Base-by-base conservation (phyloP, 2,329 filamentous ascomycete genomes). In the Mollisiaceae sp. region DNA sequence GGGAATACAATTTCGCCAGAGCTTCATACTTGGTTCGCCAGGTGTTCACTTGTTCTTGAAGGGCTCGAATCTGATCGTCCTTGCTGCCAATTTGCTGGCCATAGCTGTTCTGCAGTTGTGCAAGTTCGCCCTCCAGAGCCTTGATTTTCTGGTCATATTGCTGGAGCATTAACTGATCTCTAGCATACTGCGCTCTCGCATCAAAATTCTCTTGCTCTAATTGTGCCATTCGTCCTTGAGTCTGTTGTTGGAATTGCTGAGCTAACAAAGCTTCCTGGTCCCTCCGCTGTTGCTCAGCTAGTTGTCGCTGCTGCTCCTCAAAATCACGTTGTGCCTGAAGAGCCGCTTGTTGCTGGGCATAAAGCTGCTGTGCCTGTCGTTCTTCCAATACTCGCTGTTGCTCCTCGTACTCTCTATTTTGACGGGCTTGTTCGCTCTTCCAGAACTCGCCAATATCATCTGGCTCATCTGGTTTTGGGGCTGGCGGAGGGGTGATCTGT, bases 1-100 rank as follows among this genome's bases (percentile, higher is more conserved):
- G 95, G 8, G 94, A 97, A 80, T 99, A 99, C 15, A 99, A 85
- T 81, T 98, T 99, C 27, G 95, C 95, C 59, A 99, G 82, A 0
- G 94, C 92, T 78, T 99, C 95, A 75, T 99, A 99, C 79, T 99
- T 99, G 60, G 91, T 91, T 65, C 95, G 87, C 95, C 95, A 99
- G 0, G 94, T 97, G 78, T 97, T 97, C 70, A 98, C 91, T 79
- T 98, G 95, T 80, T 98, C 95, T 75, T 98, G 95, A 22, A 99
- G 82, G 1, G 95, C 90, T 27, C 90, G 85, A 73, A 99, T 94
- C 78, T 98, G 94, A 72, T 98, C 95, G 74, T 99, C 95, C 77
- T 94, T 96, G 76, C 94, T 97, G 41, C 85, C 81, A 60, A 91
- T 89, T 76, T 98, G 95, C 78, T 97, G 90, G 50, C 91, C 89